Percentiles rank a stretch among this genome's conserved stretches.
These are phyloP conservation scores for Gnomoniopsis sp. DNA, from an alignment of 2,329 filamentous ascomycete genomes.

Conservation along the genomic window DNA sequence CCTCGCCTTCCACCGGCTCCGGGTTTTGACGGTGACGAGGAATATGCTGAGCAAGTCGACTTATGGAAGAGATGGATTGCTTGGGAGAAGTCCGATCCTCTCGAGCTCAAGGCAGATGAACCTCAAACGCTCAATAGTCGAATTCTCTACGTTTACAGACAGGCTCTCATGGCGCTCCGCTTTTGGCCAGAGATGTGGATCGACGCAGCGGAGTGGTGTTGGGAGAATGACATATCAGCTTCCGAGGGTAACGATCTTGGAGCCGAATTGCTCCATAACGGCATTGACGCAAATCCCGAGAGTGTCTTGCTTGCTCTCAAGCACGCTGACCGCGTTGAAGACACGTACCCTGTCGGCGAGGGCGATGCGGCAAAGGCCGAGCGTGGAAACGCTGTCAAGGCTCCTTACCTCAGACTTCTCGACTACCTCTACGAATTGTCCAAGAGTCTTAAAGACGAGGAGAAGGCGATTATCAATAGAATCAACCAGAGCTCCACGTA, in stretches of 20 bases:
- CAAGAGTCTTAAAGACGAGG: conserved; percentile 65
- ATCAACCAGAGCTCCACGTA: conserved; percentile 46
- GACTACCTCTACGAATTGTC: conserved; percentile 86
- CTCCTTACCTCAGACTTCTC: conserved; percentile 78
- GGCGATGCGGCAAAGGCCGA: conserved; percentile 69
- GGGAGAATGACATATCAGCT: conserved; percentile 65
- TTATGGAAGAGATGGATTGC: conserved; percentile 92
- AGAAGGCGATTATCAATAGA: conserved; percentile 54
- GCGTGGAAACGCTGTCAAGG: conserved; percentile 74
- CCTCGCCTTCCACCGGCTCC: conserved; percentile 78
- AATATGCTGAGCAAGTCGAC: conserved; percentile 79
- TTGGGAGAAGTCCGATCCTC: conserved; percentile 91
- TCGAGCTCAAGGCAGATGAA: conserved; percentile 83
- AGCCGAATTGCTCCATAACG: conserved; percentile 74
- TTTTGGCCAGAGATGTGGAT: conserved; percentile 98
- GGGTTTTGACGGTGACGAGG: conserved; percentile 82
- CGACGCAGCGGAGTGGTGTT: conserved; percentile 90
- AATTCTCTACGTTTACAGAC: conserved; percentile 87
- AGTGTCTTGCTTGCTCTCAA: conserved; percentile 88
- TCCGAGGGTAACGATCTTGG: conserved; percentile 59
- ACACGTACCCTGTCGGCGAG: conserved; percentile 72
- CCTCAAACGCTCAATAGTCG: conserved; percentile 70
- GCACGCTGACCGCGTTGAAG: conserved; percentile 82
- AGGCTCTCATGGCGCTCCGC: conserved; percentile 85
- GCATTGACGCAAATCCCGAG: conserved; percentile 87